Evolutionary conservation across 306 rosid species (phyloP).

Genomic region (Hippophae tibetana): DNA sequence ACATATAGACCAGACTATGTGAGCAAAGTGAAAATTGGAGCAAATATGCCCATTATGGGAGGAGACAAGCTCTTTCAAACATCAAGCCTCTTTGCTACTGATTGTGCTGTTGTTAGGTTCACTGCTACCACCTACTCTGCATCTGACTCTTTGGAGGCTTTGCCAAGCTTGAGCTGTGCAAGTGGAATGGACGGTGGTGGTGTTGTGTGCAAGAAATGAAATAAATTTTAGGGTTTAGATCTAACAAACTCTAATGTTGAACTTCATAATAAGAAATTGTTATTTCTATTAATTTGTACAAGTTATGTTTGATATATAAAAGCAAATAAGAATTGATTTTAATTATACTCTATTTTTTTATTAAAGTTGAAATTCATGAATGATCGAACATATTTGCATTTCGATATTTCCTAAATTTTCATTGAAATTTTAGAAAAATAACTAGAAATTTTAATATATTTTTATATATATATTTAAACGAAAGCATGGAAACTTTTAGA

Average conservation of each 20-base stretch:
- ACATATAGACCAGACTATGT: constrained; percentile 39
- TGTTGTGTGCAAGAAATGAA: constrained; percentile 40
- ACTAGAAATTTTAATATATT: too few species aligned
- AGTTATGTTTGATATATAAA: too few species aligned
- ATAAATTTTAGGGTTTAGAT: background rate
- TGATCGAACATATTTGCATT: too few species aligned
- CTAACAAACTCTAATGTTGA: background rate
- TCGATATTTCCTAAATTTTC: too few species aligned
- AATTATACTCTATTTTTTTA: too few species aligned
- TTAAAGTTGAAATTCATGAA: too few species aligned
- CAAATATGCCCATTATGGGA: constrained; percentile 51
- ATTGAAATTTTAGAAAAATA: too few species aligned
- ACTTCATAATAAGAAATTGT: too few species aligned
- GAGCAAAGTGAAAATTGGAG: constrained; percentile 35
- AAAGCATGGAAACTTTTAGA: too few species aligned
- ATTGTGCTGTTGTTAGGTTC: constrained; percentile 45
- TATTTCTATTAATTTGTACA: too few species aligned
- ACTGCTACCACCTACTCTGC: background rate
- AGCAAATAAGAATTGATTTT: too few species aligned
- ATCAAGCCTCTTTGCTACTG: constrained; percentile 33
- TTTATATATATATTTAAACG: too few species aligned
- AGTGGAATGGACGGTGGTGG: constrained; percentile 37
- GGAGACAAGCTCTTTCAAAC: constrained; percentile 36
- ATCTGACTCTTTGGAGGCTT: constrained; percentile 5
- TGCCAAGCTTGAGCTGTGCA: constrained; percentile 31